These are phyloP conservation scores for Pythium oligandrum DNA, from an alignment of 352 stramenopile genomes.

Conservation along the genomic window DNA sequence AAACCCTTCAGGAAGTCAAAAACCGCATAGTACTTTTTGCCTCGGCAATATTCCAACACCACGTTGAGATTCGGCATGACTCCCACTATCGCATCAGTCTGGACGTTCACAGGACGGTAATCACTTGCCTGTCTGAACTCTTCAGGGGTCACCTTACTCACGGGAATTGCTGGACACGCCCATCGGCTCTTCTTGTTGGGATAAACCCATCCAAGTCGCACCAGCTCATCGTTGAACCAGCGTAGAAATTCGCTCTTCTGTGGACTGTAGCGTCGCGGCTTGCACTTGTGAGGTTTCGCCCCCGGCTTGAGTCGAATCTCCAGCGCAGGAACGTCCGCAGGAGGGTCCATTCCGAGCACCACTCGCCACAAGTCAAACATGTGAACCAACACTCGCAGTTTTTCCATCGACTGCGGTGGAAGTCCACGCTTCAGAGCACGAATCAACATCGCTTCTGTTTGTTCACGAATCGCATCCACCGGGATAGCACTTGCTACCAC, in stretches of 20 bases:
- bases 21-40: constrained; percentile 20
- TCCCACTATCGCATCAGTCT: constrained; percentile 18
- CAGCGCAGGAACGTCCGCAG: constrained; percentile 17
- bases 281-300: constrained; percentile 16
- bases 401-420: neutral
- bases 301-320: constrained; percentile 17
- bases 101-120: constrained; percentile 18
- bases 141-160: constrained; percentile 11
- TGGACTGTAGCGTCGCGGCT: constrained; percentile 16
- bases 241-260: constrained; percentile 14
- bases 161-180: constrained; percentile 15
- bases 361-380: constrained; percentile 11
- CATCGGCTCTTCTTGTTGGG: constrained; percentile 17
- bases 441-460: neutral
- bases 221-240: constrained; percentile 17
- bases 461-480: neutral
- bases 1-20: constrained; percentile 18
- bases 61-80: constrained; percentile 24
- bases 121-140: constrained; percentile 21
- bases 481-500: neutral
- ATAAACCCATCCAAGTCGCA: constrained; percentile 21
- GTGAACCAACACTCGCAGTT: constrained; percentile 2
- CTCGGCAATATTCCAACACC: constrained; percentile 6
- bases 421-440: constrained; percentile 1
- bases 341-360: constrained; percentile 14